Percentiles rank a stretch among this genome's conserved stretches.
phyloP scores from a whole-genome alignment of 2,329 filamentous ascomycete species.

The Colletotrichum salicis region DNA sequence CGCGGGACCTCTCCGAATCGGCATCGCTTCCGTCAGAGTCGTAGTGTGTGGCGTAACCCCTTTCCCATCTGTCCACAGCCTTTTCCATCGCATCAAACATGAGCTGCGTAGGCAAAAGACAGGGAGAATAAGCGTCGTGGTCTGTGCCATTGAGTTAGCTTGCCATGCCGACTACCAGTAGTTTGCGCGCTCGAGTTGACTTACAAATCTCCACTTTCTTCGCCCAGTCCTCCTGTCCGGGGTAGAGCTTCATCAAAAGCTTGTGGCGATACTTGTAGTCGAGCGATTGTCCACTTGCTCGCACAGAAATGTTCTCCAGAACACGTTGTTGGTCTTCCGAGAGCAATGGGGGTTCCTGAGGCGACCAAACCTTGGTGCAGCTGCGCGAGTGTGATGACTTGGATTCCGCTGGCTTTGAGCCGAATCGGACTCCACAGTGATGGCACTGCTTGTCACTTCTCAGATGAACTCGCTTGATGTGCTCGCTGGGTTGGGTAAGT shows the following conservation, averaged over 20 bases:
- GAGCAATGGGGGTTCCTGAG: conserved; percentile 25
- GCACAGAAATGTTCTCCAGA: conserved; percentile 26
- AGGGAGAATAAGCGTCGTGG: conserved; percentile 33
- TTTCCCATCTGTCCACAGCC: conserved; percentile 31
- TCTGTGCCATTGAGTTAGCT: conserved; percentile 1
- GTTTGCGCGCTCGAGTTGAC: not conserved
- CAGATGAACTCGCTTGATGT: conserved; percentile 33
- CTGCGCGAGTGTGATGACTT: conserved; percentile 30
- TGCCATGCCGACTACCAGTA: too few species aligned
- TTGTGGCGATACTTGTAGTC: conserved; percentile 34
- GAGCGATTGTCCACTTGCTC: conserved; percentile 28
- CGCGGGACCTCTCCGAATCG: conserved; percentile 27
- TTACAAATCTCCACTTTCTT: conserved; percentile 30
- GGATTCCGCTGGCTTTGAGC: conserved; percentile 31
- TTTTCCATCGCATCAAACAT: conserved; percentile 34
- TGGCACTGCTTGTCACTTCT: conserved; percentile 34
- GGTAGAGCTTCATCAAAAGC: conserved; percentile 33
- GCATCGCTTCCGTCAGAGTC: conserved; percentile 33
- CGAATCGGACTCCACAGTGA: conserved; percentile 27
- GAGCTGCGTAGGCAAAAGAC: conserved; percentile 27
- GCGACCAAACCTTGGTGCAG: conserved; percentile 26
- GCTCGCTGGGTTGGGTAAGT: conserved; percentile 21
- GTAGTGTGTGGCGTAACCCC: conserved; percentile 24
- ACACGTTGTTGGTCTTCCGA: conserved; percentile 28
- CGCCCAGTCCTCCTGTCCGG: conserved; percentile 32